A percentile compares a stretch with the other conserved stretches of the same genome.
phyloP scores from a whole-genome alignment of 108 stramenopile species.

The Cylindrotheca fusiformis region DNA sequence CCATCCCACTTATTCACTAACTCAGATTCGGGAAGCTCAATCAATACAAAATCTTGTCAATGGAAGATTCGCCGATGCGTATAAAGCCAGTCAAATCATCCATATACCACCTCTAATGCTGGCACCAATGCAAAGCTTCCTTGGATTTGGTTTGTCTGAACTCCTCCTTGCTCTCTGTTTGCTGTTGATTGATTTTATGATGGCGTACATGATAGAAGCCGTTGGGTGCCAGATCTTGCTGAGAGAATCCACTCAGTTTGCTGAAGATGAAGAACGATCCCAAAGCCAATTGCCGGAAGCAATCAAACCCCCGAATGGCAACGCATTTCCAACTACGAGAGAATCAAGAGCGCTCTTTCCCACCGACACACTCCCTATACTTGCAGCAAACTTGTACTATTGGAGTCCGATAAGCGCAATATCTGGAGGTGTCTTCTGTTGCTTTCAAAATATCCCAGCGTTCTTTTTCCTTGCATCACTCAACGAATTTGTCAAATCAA shows the following conservation, averaged over 20 bases:
- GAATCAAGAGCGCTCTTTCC: slow-evolving; percentile 16
- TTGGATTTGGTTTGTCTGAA: slow-evolving; percentile 3
- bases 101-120: slow-evolving; percentile 32
- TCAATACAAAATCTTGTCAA: slow-evolving; percentile 16
- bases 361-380: slow-evolving; percentile 38
- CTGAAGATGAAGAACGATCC: slow-evolving; percentile 16
- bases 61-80: slow-evolving; percentile 15
- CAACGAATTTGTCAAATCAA: slow-evolving; percentile 24
- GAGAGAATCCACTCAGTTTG: slow-evolving; percentile 1
- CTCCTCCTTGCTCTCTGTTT: slow-evolving; percentile 15
- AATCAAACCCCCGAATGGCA: slow-evolving; percentile 24
- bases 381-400: slow-evolving; percentile 46
- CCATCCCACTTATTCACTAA: slow-evolving; percentile 14
- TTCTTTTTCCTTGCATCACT: slow-evolving; percentile 40
- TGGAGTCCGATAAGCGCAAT: slow-evolving; percentile 57
- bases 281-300: slow-evolving; percentile 20
- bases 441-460: slow-evolving; percentile 45
- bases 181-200: slow-evolving; percentile 23
- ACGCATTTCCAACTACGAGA: slow-evolving; percentile 22
- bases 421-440: slow-evolving; percentile 24
- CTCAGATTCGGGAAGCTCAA: slow-evolving; percentile 25
- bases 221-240: slow-evolving; percentile 5
- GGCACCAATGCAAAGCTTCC: slow-evolving; percentile 6
- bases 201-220: slow-evolving; percentile 23
- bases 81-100: slow-evolving; percentile 12